Base-by-base conservation (phyloP, 1,284 basidiomycete genomes). In the Ceratobasidium sp. region DNA sequence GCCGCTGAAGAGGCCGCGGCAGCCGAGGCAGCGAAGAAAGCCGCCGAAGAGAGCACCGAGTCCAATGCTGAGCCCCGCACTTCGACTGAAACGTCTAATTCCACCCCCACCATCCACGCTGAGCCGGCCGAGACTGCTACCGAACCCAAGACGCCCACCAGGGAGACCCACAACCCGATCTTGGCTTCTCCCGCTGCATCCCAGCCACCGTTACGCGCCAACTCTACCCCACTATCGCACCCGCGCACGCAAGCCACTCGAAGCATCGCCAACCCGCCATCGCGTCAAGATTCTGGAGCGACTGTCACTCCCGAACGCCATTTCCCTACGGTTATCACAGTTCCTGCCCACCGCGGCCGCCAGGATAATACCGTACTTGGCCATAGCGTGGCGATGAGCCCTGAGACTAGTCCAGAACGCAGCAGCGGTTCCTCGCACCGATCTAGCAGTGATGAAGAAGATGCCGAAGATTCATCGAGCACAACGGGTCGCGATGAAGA, bases 251-350 rank as follows among this genome's bases (percentile, higher is more conserved):
- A 49, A 34, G 59, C 29, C 31, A 65, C 54, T 16, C 62, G 75
- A 31, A 56, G 24, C 68, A 41, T 71, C 34, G 62, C 71, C 39
- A 22, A 49, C 64, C 65, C 63, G 43, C 27, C 66, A 43, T 64
- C 62, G 31, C 63, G 63, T 54, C 62, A 66, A 41, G 62, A 75
- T 41, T 61, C 63, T 54, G 39, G 34, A n/a, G 59, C 64, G 39
- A 74, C 75, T n/a, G 58, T 53, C 34, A 73, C 64, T 56, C 34
- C 54, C 22, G 77, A 77, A 27, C 76, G 77, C 34, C 77, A 79
- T 71, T 65, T 79, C 46, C 77, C 78, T 51, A 76, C 80, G 14
- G 82, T 82, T 19, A 80, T 84, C 49, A 82, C 77, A 34, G 77
- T 85, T 49, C 83, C 84, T 29, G 82, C 82, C 11, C 79, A 76